These are phyloP conservation scores for Venturia oleaginea DNA, from an alignment of 2,329 filamentous ascomycete genomes.

Conservation along the genomic window DNA sequence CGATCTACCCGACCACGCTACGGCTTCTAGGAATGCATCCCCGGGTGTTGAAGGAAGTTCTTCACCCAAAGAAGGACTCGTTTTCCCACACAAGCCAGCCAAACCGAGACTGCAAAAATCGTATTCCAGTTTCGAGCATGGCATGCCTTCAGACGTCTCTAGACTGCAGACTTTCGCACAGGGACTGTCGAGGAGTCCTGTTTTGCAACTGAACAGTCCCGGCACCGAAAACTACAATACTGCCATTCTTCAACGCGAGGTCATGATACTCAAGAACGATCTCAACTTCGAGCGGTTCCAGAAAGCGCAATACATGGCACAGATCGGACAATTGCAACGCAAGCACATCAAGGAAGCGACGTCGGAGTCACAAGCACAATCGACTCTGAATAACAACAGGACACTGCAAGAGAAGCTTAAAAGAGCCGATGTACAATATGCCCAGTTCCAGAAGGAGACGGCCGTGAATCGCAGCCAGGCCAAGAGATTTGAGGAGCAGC, in stretches of 20 bases:
- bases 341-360: constrained; percentile 68
- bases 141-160: constrained; percentile 15
- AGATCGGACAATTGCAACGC: constrained; percentile 69
- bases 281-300: constrained; percentile 76
- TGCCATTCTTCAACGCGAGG: constrained; percentile 55
- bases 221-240: constrained; percentile 29
- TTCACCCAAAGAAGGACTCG: not conserved
- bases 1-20: not conserved
- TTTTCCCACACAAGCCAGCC: not conserved
- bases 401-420: constrained; percentile 63
- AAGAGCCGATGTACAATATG: constrained; percentile 61
- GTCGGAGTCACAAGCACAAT: constrained; percentile 73
- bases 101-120: constrained; percentile 6
- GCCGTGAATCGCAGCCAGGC: constrained; percentile 62
- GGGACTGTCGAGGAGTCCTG: constrained; percentile 16
- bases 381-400: constrained; percentile 67
- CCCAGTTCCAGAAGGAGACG: constrained; percentile 61
- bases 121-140: not conserved
- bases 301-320: constrained; percentile 72
- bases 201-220: constrained; percentile 20
- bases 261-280: constrained; percentile 70
- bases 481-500: constrained; percentile 69
- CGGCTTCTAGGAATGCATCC: not conserved
- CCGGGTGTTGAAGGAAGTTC: constrained; percentile 2
- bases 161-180: constrained; percentile 28